Percentiles rank a stretch among this genome's conserved stretches.
Evolutionary conservation across 2,329 filamentous ascomycete genomes (phyloP).

Genomic region (Stachybotrys elegans): DNA sequence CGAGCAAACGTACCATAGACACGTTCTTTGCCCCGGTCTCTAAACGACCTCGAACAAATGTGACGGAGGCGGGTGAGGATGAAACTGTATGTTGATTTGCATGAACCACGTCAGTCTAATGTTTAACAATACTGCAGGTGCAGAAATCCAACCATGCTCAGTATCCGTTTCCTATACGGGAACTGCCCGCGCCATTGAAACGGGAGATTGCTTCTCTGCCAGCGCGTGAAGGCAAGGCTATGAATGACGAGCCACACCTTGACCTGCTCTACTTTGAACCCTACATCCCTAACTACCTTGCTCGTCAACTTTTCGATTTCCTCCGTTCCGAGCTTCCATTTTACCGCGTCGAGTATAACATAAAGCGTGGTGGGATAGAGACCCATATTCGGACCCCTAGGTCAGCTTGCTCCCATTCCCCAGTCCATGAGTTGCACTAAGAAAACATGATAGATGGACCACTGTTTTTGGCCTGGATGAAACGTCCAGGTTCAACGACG

Average conservation of each 20-base stretch:
- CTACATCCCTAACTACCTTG: constrained; percentile 55
- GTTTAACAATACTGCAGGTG: constrained; percentile 9
- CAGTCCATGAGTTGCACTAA: constrained; percentile 1
- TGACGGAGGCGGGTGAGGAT: neutral
- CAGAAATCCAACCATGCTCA: constrained; percentile 33
- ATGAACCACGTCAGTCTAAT: too few relatives aligned
- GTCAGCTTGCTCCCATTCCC: constrained; percentile 15
- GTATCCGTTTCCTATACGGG: constrained; percentile 47
- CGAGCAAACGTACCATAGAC: constrained; percentile 10
- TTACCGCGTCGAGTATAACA: constrained; percentile 69
- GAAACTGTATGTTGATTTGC: too few relatives aligned
- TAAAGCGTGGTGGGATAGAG: constrained; percentile 58
- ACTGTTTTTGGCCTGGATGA: constrained; percentile 56
- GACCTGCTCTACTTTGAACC: constrained; percentile 74
- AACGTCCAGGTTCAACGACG: constrained; percentile 54
- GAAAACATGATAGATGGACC: constrained; percentile 31
- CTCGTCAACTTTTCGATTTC: constrained; percentile 62
- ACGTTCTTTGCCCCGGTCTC: neutral
- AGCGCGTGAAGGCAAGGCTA: constrained; percentile 44
- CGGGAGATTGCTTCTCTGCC: constrained; percentile 40
- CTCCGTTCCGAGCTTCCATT: constrained; percentile 68
- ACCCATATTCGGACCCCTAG: constrained; percentile 55
- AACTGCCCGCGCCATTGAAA: constrained; percentile 33
- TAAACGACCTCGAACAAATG: neutral
- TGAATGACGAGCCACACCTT: constrained; percentile 64